Conservation (phyloP, 495 filamentous ascomycete species). For the Bryoglossum gracile region DNA sequence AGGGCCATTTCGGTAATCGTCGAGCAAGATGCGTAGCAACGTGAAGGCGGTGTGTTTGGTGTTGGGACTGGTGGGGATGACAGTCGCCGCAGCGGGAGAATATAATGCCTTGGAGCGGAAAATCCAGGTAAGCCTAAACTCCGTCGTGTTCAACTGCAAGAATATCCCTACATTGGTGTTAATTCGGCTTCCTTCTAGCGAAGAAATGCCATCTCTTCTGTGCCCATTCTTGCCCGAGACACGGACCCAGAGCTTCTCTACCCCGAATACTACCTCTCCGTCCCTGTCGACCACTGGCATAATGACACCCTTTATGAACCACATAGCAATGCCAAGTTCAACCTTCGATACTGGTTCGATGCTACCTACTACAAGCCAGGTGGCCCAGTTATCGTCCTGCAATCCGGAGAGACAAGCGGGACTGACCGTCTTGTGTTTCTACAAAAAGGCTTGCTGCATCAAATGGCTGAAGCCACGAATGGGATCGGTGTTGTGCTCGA, state of each 20-base stretch:
- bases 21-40: too few relatives aligned
- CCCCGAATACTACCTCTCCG: conserved; percentile 53
- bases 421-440: conserved; percentile 52
- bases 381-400: conserved; percentile 65
- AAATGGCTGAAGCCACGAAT: conserved; percentile 53
- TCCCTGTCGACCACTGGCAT: conserved; percentile 70
- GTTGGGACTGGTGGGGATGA: too few relatives aligned
- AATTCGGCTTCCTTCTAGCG: too few relatives aligned
- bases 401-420: conserved; percentile 56
- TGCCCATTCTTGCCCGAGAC: conserved; percentile 24
- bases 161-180: too few relatives aligned
- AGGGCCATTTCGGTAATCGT: too few relatives aligned
- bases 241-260: conserved; percentile 39
- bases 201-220: too few relatives aligned
- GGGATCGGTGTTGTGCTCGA: conserved; percentile 71
- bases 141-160: too few relatives aligned
- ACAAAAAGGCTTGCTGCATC: conserved; percentile 60
- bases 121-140: too few relatives aligned
- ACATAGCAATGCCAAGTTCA: conserved; percentile 52
- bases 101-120: too few relatives aligned
- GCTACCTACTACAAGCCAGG: conserved; percentile 56
- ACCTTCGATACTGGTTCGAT: conserved; percentile 69
- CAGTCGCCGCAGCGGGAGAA: too few relatives aligned
- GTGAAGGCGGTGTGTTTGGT: too few relatives aligned
- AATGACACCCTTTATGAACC: conserved; percentile 62